These are phyloP conservation scores for Whalleya microplaca DNA, from an alignment of 2,329 filamentous ascomycete species.

Conservation along the genomic window DNA sequence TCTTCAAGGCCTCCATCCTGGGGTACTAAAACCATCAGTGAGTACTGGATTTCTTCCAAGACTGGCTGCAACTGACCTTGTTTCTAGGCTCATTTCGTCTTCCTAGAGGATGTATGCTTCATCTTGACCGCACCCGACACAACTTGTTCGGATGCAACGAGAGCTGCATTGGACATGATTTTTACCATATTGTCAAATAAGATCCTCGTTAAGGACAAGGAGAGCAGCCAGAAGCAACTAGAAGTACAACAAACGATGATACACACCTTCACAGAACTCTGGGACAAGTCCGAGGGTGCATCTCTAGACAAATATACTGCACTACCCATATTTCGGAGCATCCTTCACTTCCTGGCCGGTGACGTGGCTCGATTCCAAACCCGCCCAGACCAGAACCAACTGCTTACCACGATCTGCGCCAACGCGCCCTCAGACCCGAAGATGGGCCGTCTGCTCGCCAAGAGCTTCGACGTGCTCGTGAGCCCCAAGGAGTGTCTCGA, in stretches of 20 bases:
- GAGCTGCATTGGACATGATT: constrained; percentile 32
- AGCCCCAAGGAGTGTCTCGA: constrained; percentile 34
- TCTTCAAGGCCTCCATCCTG: constrained; percentile 35
- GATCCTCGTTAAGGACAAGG: constrained; percentile 19
- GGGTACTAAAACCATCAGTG: constrained; percentile 27
- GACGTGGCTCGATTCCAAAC: constrained; percentile 34
- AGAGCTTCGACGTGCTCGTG: constrained; percentile 33
- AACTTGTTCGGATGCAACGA: constrained; percentile 24
- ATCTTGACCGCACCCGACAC: constrained; percentile 12
- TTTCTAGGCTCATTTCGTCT: constrained; percentile 23
- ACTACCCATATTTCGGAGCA: constrained; percentile 31
- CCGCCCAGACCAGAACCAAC: constrained; percentile 16
- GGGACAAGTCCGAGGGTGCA: neutral
- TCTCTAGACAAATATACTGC: constrained; percentile 1
- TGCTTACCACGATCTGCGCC: constrained; percentile 28
- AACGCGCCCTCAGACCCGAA: constrained; percentile 14
- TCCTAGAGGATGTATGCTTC: constrained; percentile 22
- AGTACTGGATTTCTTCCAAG: constrained; percentile 8
- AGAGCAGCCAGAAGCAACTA: constrained; percentile 4
- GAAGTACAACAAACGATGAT: constrained; percentile 22
- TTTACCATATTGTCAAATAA: constrained; percentile 35
- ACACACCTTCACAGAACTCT: constrained; percentile 4
- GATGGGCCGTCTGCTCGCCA: constrained; percentile 33
- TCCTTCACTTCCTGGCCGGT: constrained; percentile 37
- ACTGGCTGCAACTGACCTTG: constrained; percentile 1